Evolutionary conservation across 495 filamentous ascomycete genomes (phyloP), one percentile per base, ranked within the genome.

Genomic region (Xanthoparmelia taractica): DNA sequence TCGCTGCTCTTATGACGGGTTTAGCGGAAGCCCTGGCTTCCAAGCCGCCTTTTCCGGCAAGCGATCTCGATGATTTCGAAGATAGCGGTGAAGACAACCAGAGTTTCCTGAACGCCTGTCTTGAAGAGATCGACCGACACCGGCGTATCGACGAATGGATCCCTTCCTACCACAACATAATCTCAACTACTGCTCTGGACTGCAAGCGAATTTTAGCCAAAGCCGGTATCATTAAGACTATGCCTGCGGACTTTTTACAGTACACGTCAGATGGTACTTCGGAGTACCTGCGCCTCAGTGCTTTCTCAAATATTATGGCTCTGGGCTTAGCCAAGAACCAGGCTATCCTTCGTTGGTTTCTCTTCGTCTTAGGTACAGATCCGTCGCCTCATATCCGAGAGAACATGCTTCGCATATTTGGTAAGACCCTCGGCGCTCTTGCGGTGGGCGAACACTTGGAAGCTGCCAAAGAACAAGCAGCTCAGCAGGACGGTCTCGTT

Each of bases 111-210:
- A 82, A 83, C 48, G 81, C 84, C 52, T 88, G 88, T 3, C 73
- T 96, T 20, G 86, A 88, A 43, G 91, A 96, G 71, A 90, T 99
- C 54, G 90, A 96, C 63, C 83, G 95, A 58, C 90, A 93, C 69
- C 83, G 91, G 56, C 84, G 93, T 52, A 91, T 95, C 80, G 94
- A 99, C 68, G 91, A 97, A 74, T 97, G 91, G 86, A 88, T 88
- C 0, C 83, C 86, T 40, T 95, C 92, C 0, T 96, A 87, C 73
- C 91, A 96, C 61, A 99, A 97, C 66, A 80, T 96, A 60, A 91
- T 91, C 72, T 91, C 95, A 1, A 80, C 82, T 41, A 87, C 92
- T 8, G 91, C 91, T 5, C 75, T 97, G 27, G 80, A 87, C n/a
- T 91, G 89, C 73, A 84, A 88, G 64, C 80, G 84, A 73, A 80